Conservation (phyloP, 495 filamentous ascomycete genomes). For the Neurospora cerealis region DNA sequence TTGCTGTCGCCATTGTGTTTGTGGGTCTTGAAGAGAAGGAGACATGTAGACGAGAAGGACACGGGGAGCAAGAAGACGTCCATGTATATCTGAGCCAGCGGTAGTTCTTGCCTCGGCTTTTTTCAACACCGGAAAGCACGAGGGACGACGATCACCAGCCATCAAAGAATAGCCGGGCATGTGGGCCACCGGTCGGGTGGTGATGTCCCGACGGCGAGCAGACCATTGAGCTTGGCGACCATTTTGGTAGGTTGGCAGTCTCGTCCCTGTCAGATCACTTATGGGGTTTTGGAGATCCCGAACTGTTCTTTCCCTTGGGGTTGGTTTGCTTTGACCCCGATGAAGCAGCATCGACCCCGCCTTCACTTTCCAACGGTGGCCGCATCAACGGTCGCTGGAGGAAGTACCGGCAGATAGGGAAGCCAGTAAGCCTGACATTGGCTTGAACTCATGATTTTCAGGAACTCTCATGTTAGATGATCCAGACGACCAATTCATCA, state of each 20-base stretch:
- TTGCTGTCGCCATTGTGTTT: conserved; percentile 32
- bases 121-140: not conserved
- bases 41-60: not conserved
- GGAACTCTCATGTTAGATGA: not conserved
- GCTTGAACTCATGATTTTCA: not conserved
- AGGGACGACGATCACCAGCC: not conserved
- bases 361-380: not conserved
- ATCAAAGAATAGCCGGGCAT: not conserved
- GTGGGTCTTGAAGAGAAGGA: not conserved
- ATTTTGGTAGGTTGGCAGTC: no score
- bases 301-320: not conserved
- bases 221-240: not conserved
- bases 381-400: not conserved
- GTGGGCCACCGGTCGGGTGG: conserved; percentile 8
- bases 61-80: not conserved
- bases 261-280: not conserved
- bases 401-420: not conserved
- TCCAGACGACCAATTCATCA: not conserved
- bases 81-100: not conserved
- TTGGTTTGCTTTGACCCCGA: not conserved
- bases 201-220: conserved; percentile 14
- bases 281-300: not conserved
- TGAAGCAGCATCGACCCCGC: not conserved
- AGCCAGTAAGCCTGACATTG: not conserved
- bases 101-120: not conserved